phyloP scores from a whole-genome alignment of 257 asterid genomes.

The Scutellaria galericulata region DNA sequence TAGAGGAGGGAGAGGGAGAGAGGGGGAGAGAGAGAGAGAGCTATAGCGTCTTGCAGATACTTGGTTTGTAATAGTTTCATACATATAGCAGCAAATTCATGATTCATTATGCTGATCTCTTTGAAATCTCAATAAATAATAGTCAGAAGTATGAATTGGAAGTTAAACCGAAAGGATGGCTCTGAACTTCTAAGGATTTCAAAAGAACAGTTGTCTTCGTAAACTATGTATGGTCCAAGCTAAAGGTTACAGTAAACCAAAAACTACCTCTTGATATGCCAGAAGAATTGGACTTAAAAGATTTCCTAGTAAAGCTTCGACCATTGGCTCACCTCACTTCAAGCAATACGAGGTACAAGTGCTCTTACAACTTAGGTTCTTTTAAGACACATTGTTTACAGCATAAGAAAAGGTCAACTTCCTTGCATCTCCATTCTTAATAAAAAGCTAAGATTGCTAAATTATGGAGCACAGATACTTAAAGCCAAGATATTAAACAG shows the following conservation, averaged over 20 bases:
- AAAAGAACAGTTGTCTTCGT: neutral
- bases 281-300: constrained; percentile 11
- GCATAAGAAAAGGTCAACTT: constrained; percentile 5
- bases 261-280: neutral
- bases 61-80: constrained; percentile 2
- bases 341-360: neutral
- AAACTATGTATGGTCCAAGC: neutral
- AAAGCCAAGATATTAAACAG: constrained; percentile 24
- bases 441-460: constrained; percentile 26
- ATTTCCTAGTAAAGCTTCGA: constrained; percentile 1
- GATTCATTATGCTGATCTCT: neutral
- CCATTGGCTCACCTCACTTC: constrained; percentile 14
- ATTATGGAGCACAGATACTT: constrained; percentile 7
- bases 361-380: constrained; percentile 13
- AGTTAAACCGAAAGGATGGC: neutral
- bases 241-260: neutral
- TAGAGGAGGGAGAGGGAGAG: neutral
- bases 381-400: neutral
- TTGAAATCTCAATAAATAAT: constrained; percentile 11
- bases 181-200: constrained; percentile 4
- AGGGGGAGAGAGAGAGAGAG: no score
- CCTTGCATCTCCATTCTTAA: constrained; percentile 1
- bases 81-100: constrained; percentile 7
- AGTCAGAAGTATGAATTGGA: neutral
- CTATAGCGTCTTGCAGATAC: no score